Evolutionary conservation across 345 rosid genomes (phyloP).

Genomic region (Ceriops zippeliana): DNA sequence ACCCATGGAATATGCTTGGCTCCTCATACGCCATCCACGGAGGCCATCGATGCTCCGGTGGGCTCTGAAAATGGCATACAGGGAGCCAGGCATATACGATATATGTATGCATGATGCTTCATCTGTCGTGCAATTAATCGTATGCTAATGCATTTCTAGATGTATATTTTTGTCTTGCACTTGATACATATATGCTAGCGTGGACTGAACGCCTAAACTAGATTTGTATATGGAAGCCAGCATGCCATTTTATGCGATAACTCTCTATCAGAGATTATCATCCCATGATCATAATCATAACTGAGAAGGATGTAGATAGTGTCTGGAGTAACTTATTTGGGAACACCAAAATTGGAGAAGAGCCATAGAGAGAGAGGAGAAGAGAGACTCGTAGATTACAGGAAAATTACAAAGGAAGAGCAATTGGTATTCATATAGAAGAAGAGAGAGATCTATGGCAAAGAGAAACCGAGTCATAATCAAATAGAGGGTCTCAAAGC

Average conservation of each 20-base stretch:
- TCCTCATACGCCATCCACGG: conserved; percentile 99
- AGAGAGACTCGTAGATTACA: conserved; percentile 10
- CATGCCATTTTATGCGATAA: not conserved
- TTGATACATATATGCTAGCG: no score
- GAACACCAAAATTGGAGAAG: conserved; percentile 8
- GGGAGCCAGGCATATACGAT: conserved; percentile 94
- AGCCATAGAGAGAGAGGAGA: conserved; percentile 21
- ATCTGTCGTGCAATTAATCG: not conserved
- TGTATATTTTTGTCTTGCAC: not conserved
- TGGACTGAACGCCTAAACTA: not conserved
- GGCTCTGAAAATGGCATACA: conserved; percentile 91
- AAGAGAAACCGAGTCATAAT: conserved; percentile 24
- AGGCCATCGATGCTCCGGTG: conserved; percentile 64
- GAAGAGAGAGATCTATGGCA: conserved; percentile 25
- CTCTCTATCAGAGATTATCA: not conserved
- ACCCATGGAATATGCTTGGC: conserved; percentile 50
- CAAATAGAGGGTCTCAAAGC: conserved; percentile 24
- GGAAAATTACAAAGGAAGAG: not conserved
- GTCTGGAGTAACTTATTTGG: not conserved
- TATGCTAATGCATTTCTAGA: not conserved
- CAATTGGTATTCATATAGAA: conserved; percentile 21
- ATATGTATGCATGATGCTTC: conserved; percentile 4
- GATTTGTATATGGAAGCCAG: not conserved
- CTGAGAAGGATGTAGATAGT: not conserved
- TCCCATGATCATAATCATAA: not conserved